A percentile compares a stretch with the other conserved stretches of the same genome.
phyloP scores from a whole-genome alignment of 1,284 basidiomycete species.

The Microstroma glucosiphilum region DNA sequence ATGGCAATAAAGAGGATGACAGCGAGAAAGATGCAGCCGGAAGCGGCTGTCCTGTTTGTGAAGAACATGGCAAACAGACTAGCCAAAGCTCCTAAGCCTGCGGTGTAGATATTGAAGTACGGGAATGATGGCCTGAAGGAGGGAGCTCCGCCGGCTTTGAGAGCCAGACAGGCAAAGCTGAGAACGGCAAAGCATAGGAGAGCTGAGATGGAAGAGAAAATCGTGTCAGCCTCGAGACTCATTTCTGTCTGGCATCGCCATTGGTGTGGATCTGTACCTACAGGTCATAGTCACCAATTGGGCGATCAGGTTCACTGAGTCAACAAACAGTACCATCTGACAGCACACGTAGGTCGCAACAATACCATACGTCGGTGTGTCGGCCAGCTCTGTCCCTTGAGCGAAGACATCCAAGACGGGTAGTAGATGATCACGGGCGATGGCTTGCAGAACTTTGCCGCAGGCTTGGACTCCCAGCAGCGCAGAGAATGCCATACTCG shows the following conservation, averaged over 20 bases:
- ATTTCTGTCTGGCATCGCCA: not conserved
- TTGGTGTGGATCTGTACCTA: not conserved
- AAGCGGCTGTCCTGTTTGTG: constrained; percentile 35
- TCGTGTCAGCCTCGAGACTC: not conserved
- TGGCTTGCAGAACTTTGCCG: constrained; percentile 47
- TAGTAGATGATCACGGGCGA: constrained; percentile 46
- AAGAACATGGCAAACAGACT: constrained; percentile 49
- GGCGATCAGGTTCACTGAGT: constrained; percentile 48
- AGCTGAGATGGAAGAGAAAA: constrained; percentile 15
- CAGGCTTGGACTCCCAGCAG: constrained; percentile 50
- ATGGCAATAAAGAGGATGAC: constrained; percentile 44
- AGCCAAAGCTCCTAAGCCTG: constrained; percentile 37
- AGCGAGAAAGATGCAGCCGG: constrained; percentile 38
- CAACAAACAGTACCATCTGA: constrained; percentile 43
- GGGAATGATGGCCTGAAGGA: constrained; percentile 50
- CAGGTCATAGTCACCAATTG: constrained; percentile 49
- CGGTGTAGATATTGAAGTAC: constrained; percentile 51
- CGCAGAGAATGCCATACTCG: constrained; percentile 47
- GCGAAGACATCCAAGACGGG: constrained; percentile 43
- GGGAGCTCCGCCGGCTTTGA: constrained; percentile 50
- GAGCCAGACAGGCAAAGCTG: constrained; percentile 44
- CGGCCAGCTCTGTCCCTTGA: constrained; percentile 43
- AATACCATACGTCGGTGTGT: constrained; percentile 46
- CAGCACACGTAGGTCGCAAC: constrained; percentile 43
- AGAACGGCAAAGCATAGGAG: constrained; percentile 48